Percentiles rank a stretch among this genome's conserved stretches.
phyloP scores from a whole-genome alignment of 208 protist species.

The Trypanosoma scelopori region DNA sequence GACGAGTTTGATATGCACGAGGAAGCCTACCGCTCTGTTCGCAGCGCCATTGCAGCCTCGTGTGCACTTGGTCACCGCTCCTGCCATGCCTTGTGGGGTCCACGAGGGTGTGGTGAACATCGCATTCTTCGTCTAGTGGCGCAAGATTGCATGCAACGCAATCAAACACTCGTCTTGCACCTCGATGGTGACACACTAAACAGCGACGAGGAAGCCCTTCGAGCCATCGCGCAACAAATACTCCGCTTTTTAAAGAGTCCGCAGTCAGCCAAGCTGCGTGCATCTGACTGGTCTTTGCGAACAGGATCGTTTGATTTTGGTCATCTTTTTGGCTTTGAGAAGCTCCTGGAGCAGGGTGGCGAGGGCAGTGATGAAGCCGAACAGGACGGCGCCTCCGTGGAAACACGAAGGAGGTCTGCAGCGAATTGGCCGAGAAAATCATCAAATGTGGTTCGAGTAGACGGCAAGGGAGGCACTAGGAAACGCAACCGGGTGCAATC shows the following conservation, averaged over 20 bases:
- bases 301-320: constrained; percentile 80
- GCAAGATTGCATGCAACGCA: constrained; percentile 45
- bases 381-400: not conserved
- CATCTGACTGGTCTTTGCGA: constrained; percentile 48
- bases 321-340: constrained; percentile 65
- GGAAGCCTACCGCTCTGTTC: constrained; percentile 56
- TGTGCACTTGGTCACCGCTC: constrained; percentile 72
- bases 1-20: constrained; percentile 41
- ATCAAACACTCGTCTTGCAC: constrained; percentile 59
- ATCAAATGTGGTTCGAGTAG: not conserved
- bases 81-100: constrained; percentile 77
- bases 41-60: constrained; percentile 69
- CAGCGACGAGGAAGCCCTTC: constrained; percentile 62
- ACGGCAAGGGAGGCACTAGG: not conserved
- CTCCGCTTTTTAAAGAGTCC: constrained; percentile 56
- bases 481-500: constrained; percentile 4
- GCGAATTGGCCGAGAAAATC: constrained; percentile 3
- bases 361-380: constrained; percentile 6
- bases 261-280: constrained; percentile 48
- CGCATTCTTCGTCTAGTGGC: constrained; percentile 70
- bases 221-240: constrained; percentile 67
- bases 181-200: constrained; percentile 68
- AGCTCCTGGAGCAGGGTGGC: constrained; percentile 22
- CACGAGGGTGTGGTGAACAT: constrained; percentile 68
- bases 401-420: not conserved